phyloP scores from a whole-genome alignment of 139 green algal genomes.

The Tetratostichococcus sp. region DNA sequence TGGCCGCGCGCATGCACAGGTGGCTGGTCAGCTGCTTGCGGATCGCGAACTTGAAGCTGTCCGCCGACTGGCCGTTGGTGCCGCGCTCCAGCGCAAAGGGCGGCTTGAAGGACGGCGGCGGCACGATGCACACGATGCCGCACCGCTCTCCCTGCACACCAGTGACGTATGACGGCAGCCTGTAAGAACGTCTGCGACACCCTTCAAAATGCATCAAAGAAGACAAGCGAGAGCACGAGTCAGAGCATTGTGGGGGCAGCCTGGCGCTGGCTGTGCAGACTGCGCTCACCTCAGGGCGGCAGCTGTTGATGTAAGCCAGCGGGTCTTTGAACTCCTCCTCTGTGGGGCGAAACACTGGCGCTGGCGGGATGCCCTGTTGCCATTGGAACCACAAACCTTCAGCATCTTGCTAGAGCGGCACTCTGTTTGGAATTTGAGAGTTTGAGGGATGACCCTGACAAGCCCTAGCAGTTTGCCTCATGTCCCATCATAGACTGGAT shows the following conservation, averaged over 20 bases:
- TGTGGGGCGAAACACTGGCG: constrained; percentile 38
- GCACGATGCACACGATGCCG: constrained; percentile 86
- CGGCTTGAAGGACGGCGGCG: constrained; percentile 62
- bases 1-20: constrained; percentile 40
- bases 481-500: no score
- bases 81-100: constrained; percentile 53
- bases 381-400: not conserved
- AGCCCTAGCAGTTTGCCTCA: no score
- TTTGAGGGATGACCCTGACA: no score
- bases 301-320: constrained; percentile 45
- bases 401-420: no score
- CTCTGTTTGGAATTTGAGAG: no score
- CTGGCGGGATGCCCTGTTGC: constrained; percentile 22
- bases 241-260: no score
- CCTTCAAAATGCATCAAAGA: no score
- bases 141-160: constrained; percentile 41
- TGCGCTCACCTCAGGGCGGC: constrained; percentile 27
- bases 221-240: no score
- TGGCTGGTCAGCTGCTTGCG: constrained; percentile 49
- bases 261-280: no score
- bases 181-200: no score
- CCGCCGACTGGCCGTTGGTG: constrained; percentile 46
- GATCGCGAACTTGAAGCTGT: constrained; percentile 55
- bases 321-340: constrained; percentile 43
- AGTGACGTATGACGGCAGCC: no score